These are phyloP conservation scores for Aspergillus affinis DNA, from an alignment of 495 filamentous ascomycete species.

Conservation along the genomic window DNA sequence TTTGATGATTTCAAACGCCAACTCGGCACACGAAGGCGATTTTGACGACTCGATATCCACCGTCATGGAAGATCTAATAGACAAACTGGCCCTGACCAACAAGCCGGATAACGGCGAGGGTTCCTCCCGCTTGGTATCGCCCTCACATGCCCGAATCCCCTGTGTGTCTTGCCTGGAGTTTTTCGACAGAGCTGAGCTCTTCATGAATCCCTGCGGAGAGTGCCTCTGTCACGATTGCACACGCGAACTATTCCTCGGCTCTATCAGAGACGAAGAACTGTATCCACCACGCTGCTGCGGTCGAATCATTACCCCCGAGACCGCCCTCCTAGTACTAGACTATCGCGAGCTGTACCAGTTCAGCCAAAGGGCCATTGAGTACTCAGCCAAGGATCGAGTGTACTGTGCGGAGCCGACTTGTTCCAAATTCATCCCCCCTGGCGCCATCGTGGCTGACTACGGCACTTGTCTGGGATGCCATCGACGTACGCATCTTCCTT, in stretches of 20 bases:
- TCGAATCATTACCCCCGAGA: conserved; percentile 6
- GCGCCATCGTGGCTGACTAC: conserved; percentile 11
- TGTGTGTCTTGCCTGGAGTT: conserved; percentile 19
- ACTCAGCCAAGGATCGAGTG: conserved; percentile 16
- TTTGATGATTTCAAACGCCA: neutral
- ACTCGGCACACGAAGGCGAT: neutral
- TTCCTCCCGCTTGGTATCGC: neutral
- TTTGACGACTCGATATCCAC: neutral
- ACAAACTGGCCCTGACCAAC: neutral
- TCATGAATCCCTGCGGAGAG: conserved; percentile 16
- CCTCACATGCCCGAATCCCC: neutral
- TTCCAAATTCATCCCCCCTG: conserved; percentile 23
- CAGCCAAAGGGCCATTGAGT: conserved; percentile 19
- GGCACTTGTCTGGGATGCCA: conserved; percentile 19
- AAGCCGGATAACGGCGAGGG: neutral
- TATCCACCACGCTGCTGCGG: conserved; percentile 24
- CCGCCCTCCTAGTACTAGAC: conserved; percentile 8
- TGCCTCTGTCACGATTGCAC: conserved; percentile 18
- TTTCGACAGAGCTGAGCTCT: neutral
- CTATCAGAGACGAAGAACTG: conserved; percentile 23
- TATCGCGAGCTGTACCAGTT: conserved; percentile 17
- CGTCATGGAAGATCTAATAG: conserved; percentile 1
- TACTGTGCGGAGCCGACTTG: conserved; percentile 22
- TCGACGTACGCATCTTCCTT: conserved; percentile 18
- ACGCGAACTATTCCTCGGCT: conserved; percentile 16